phyloP scores from a whole-genome alignment of 768 basidiomycete genomes.

The Hygrophoropsis aurantiaca region DNA sequence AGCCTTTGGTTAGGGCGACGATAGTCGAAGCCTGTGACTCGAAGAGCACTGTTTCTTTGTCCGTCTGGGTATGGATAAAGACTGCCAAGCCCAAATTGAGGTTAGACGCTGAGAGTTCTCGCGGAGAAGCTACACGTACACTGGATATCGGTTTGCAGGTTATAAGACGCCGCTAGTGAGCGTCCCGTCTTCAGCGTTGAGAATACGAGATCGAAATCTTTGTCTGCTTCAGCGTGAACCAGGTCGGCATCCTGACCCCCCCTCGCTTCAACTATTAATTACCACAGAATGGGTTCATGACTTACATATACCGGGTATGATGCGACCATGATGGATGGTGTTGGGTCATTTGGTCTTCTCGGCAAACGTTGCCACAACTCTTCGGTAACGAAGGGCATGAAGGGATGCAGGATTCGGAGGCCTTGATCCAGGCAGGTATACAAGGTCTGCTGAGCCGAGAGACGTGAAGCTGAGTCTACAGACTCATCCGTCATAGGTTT shows the following conservation, averaged over 20 bases:
- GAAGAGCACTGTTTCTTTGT: constrained; percentile 65
- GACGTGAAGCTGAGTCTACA: constrained; percentile 57
- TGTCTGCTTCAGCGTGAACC: constrained; percentile 71
- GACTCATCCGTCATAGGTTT: constrained; percentile 93
- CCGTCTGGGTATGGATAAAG: constrained; percentile 69
- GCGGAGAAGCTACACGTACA: constrained; percentile 46
- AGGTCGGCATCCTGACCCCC: constrained; percentile 55
- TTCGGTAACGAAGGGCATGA: constrained; percentile 99
- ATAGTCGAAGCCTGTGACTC: constrained; percentile 75
- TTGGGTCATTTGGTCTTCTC: constrained; percentile 75
- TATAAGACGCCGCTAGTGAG: constrained; percentile 87
- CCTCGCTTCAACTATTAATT: background rate
- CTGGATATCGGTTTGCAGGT: constrained; percentile 82
- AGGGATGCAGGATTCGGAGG: constrained; percentile 88
- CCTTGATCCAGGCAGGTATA: constrained; percentile 94
- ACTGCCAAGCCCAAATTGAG: constrained; percentile 46
- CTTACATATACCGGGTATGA: constrained; percentile 79
- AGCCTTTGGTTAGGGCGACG: constrained; percentile 82
- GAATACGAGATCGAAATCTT: constrained; percentile 85
- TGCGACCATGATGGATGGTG: constrained; percentile 88
- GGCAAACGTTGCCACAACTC: constrained; percentile 98
- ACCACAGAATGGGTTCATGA: constrained; percentile 7
- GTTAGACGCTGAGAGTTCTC: too few species aligned
- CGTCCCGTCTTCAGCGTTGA: constrained; percentile 75
- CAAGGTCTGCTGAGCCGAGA: constrained; percentile 92